Conservation (phyloP, 148 eudicot genomes). For the Chenopodium berlandieri region DNA sequence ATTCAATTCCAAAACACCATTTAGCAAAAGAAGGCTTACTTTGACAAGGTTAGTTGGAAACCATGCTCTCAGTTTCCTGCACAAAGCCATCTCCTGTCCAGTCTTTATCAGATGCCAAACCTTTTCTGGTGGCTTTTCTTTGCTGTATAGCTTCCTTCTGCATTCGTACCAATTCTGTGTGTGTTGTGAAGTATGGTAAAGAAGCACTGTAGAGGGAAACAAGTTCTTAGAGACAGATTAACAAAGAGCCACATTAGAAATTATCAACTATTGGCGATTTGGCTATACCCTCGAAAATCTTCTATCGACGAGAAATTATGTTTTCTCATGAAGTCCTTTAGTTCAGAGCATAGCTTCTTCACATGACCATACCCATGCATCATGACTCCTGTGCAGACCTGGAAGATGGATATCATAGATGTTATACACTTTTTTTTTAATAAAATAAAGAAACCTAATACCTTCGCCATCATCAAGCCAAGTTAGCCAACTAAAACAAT, state of each 20-base stretch:
- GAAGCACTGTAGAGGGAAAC: slow-evolving; percentile 25
- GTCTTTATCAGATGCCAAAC: slow-evolving; percentile 88
- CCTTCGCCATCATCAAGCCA: too few relatives aligned
- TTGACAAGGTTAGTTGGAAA: slow-evolving; percentile 56
- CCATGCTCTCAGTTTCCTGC: slow-evolving; percentile 92
- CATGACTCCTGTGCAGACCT: slow-evolving; percentile 99
- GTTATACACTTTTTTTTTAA: background rate
- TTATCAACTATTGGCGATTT: background rate
- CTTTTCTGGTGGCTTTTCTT: slow-evolving; percentile 77
- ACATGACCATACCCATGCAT: slow-evolving; percentile 94
- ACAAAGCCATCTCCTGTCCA: slow-evolving; percentile 99
- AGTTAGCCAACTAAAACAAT: too few relatives aligned
- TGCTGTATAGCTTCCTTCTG: slow-evolving; percentile 80
- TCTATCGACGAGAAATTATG: slow-evolving; percentile 91
- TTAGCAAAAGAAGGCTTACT: slow-evolving; percentile 12
- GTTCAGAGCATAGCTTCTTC: slow-evolving; percentile 79
- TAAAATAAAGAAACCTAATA: too few relatives aligned
- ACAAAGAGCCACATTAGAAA: background rate
- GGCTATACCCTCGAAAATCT: slow-evolving; percentile 87
- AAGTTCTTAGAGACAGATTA: slow-evolving; percentile 1
- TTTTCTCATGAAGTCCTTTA: slow-evolving; percentile 86
- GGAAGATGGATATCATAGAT: slow-evolving; percentile 20
- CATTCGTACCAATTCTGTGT: slow-evolving; percentile 76
- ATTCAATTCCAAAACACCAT: background rate
- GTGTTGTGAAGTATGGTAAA: slow-evolving; percentile 88